These are phyloP conservation scores for Trypanosoma rangeli DNA, from an alignment of 208 protist species.

Conservation along the genomic window DNA sequence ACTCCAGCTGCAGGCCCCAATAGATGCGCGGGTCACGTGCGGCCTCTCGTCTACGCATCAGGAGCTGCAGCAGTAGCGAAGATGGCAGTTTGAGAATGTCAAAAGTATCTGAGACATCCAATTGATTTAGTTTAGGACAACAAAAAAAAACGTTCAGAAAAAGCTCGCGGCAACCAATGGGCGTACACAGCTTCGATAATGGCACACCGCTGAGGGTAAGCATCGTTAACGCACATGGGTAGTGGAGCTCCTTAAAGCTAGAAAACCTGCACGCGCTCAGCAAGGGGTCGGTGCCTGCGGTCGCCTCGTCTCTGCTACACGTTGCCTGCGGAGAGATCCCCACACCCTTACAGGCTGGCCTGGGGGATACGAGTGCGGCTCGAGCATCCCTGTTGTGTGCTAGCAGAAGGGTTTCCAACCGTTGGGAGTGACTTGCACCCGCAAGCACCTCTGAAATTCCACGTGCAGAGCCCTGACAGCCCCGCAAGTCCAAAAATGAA, in stretches of 20 bases:
- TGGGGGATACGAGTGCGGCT: conserved; percentile 27
- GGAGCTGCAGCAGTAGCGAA: conserved; percentile 28
- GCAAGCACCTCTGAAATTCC: conserved; percentile 67
- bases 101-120: conserved; percentile 68
- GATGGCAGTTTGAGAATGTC: conserved; percentile 38
- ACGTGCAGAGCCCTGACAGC: conserved; percentile 54
- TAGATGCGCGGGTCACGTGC: conserved; percentile 1
- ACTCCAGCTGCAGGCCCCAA: conserved; percentile 37
- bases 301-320: background rate
- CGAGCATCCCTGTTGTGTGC: conserved; percentile 45
- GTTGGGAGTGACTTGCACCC: conserved; percentile 56
- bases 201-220: conserved; percentile 56
- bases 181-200: conserved; percentile 55
- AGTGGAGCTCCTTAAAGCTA: conserved; percentile 36
- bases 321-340: background rate
- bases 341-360: conserved; percentile 4
- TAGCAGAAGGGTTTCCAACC: conserved; percentile 41
- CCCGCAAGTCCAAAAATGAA: conserved; percentile 50
- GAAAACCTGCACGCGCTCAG: conserved; percentile 29
- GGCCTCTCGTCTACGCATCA: conserved; percentile 20
- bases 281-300: conserved; percentile 18
- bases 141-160: conserved; percentile 77
- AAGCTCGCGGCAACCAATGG: conserved; percentile 62
- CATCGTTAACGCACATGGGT: conserved; percentile 36
- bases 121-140: conserved; percentile 43